These are phyloP conservation scores for Sporothrix variecibatus DNA, from an alignment of 2,329 filamentous ascomycete genomes.

Conservation along the genomic window DNA sequence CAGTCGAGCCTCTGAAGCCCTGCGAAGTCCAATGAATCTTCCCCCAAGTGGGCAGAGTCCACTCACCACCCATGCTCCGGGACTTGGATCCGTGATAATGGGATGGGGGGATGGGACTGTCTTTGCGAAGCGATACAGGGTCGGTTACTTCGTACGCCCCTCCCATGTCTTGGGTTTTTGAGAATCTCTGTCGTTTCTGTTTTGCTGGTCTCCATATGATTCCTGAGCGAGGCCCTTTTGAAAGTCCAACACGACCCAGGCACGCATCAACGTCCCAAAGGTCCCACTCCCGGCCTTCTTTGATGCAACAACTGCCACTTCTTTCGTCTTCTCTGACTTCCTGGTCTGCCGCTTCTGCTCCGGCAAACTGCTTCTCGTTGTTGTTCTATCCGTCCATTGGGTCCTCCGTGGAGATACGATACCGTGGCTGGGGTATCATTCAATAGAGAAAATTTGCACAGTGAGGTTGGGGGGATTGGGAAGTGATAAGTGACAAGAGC, in stretches of 20 bases:
- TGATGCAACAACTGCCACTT: conserved; percentile 3
- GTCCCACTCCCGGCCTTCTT: background rate
- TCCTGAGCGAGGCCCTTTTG: background rate
- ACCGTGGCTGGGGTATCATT: conserved; percentile 5
- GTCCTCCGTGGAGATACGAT: background rate
- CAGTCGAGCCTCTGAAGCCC: background rate
- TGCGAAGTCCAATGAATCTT: background rate
- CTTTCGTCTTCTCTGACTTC: background rate
- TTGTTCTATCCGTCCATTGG: background rate
- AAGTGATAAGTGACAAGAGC: conserved; percentile 4
- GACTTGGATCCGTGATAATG: conserved; percentile 30
- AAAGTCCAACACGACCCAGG: background rate
- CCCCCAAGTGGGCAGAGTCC: background rate
- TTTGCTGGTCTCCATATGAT: background rate
- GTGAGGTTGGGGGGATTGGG: background rate
- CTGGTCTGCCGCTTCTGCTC: background rate
- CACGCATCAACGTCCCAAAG: background rate
- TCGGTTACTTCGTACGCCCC: background rate
- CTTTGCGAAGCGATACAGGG: conserved; percentile 9
- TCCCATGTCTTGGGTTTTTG: background rate
- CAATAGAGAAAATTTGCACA: background rate
- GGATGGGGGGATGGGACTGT: conserved; percentile 6
- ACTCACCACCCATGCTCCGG: conserved; percentile 28
- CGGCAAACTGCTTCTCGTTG: background rate
- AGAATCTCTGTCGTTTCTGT: background rate